A percentile compares a stretch with the other conserved stretches of the same genome.
Conservation (phyloP, 176 grass and related monocot species). For the Urochloa ruziziensis region DNA sequence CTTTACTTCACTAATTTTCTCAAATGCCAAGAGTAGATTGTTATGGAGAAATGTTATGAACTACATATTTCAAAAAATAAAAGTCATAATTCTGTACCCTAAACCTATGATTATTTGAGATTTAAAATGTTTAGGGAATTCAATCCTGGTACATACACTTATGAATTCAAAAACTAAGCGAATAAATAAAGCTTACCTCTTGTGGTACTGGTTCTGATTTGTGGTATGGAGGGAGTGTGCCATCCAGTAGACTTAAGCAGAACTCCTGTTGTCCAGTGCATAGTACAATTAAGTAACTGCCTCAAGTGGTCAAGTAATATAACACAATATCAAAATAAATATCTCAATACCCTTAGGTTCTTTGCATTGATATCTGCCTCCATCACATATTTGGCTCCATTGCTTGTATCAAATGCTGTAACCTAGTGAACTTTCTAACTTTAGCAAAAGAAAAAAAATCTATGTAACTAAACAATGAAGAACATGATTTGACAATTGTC, state of each 20-base stretch:
- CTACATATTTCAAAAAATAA: not conserved
- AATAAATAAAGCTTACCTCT: constrained; percentile 51
- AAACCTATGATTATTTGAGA: not conserved
- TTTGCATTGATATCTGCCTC: constrained; percentile 60
- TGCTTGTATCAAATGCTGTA: constrained; percentile 71
- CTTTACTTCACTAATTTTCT: not conserved
- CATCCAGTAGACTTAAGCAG: constrained; percentile 51
- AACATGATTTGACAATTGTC: not conserved
- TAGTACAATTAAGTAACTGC: constrained; percentile 19
- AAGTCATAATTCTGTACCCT: constrained; percentile 1
- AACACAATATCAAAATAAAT: constrained; percentile 19
- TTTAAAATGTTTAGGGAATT: constrained; percentile 13
- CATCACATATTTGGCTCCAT: constrained; percentile 68
- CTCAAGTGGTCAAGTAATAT: not conserved
- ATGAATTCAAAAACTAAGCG: constrained; percentile 2
- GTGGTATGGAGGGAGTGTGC: constrained; percentile 52
- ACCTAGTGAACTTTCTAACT: constrained; percentile 42
- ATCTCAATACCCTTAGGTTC: constrained; percentile 45
- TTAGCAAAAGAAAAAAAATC: constrained; percentile 23
- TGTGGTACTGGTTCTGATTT: constrained; percentile 59
- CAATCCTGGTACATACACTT: not conserved
- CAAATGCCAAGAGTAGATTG: not conserved
- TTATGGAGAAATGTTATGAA: not conserved
- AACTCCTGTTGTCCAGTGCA: constrained; percentile 63
- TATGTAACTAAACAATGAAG: not conserved